A percentile compares a stretch with the other conserved stretches of the same genome.
Evolutionary conservation across 2,329 filamentous ascomycete genomes (phyloP).

Genomic region (Fusarium chuoi): DNA sequence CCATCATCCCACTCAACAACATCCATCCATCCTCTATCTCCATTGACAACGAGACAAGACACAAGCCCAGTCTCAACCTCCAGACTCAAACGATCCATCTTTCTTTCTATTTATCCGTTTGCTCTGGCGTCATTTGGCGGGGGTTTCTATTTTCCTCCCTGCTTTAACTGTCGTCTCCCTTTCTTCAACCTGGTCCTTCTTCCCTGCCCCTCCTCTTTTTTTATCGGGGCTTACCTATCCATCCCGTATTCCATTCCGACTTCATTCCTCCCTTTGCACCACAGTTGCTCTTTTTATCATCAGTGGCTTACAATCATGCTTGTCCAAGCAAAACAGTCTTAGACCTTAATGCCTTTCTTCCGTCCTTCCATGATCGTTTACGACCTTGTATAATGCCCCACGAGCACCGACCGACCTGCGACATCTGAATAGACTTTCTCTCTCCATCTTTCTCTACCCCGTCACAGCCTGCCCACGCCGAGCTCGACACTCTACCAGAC

Average conservation of each 20-base stretch:
- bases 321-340: constrained; percentile 38
- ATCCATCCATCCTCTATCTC: constrained; percentile 11
- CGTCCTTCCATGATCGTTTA: constrained; percentile 41
- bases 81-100: not conserved
- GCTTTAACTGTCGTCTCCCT: constrained; percentile 26
- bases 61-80: constrained; percentile 19
- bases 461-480: constrained; percentile 31
- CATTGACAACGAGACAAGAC: constrained; percentile 34
- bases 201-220: constrained; percentile 45
- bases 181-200: constrained; percentile 23
- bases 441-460: constrained; percentile 10
- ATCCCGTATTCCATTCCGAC: constrained; percentile 37
- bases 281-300: constrained; percentile 25
- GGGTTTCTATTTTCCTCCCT: constrained; percentile 22
- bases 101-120: constrained; percentile 15
- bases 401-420: constrained; percentile 38
- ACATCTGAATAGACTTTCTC: constrained; percentile 38
- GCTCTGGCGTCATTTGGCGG: constrained; percentile 19
- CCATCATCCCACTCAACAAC: constrained; percentile 25
- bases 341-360: constrained; percentile 44
- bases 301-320: constrained; percentile 36
- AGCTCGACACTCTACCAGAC: constrained; percentile 24
- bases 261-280: constrained; percentile 39
- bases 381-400: constrained; percentile 44
- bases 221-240: constrained; percentile 33